Conservation (phyloP, 2,329 filamentous ascomycete species). For the Metarhizium brunneum region DNA sequence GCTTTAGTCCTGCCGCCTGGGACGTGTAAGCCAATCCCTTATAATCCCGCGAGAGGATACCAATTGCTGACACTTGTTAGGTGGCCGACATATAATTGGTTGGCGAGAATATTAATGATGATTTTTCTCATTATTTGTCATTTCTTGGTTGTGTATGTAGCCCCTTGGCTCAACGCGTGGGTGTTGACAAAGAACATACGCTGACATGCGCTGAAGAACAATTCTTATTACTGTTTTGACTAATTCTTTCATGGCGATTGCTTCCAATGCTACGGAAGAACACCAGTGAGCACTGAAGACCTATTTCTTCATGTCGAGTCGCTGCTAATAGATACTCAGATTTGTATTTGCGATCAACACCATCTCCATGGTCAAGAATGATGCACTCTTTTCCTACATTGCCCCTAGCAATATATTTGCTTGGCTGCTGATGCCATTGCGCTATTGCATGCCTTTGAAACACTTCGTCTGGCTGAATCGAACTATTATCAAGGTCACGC, state of each 20-base stretch:
- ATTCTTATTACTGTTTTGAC: constrained; percentile 93
- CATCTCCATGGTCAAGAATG: constrained; percentile 97
- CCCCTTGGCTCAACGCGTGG: not conserved
- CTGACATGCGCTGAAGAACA: constrained; percentile 38
- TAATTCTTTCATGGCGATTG: constrained; percentile 92
- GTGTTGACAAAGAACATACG: not conserved
- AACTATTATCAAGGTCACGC: constrained; percentile 83
- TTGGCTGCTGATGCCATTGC: constrained; percentile 76
- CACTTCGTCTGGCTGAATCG: constrained; percentile 80
- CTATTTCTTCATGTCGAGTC: not conserved
- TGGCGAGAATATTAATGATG: constrained; percentile 68
- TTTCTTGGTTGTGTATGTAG: constrained; percentile 69
- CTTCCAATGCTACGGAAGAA: constrained; percentile 87
- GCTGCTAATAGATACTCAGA: constrained; percentile 21
- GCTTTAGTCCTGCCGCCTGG: constrained; percentile 92
- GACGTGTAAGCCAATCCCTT: constrained; percentile 50
- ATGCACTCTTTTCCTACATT: constrained; percentile 88
- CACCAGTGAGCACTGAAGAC: constrained; percentile 47
- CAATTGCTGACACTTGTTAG: constrained; percentile 18
- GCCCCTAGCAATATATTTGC: constrained; percentile 86
- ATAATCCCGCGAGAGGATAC: not conserved
- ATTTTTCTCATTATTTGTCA: constrained; percentile 91
- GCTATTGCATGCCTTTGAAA: constrained; percentile 70
- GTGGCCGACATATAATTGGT: constrained; percentile 64
- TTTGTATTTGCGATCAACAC: constrained; percentile 95